Evolutionary conservation across 192 early-diverging fungal species (phyloP).

Genomic region (Jimgerdemannia flammicorona): DNA sequence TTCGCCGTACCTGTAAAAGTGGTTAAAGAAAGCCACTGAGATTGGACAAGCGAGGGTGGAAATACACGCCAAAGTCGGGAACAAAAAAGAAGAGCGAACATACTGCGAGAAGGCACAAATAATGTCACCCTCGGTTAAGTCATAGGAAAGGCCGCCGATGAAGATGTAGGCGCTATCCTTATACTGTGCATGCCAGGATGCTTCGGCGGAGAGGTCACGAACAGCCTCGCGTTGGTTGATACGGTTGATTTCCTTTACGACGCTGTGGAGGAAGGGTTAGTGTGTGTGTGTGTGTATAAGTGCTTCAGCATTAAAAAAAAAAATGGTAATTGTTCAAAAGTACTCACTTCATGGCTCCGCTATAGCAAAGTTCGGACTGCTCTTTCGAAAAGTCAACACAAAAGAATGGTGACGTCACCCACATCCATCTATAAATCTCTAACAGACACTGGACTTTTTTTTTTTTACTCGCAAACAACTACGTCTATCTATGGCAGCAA

Average conservation of each 20-base stretch:
- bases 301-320: neutral
- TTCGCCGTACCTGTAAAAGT: conserved; percentile 67
- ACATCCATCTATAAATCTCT: neutral
- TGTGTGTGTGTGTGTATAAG: neutral
- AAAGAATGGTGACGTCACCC: neutral
- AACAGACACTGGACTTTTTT: no score
- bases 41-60: no score
- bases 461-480: no score
- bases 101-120: conserved; percentile 93
- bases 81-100: conserved; percentile 17
- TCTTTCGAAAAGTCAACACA: neutral
- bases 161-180: conserved; percentile 89
- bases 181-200: conserved; percentile 91
- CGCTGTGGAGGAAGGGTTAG: conserved; percentile 39
- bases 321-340: neutral
- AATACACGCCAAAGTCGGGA: neutral
- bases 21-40: neutral
- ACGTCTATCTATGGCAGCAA: conserved; percentile 15
- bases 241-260: conserved; percentile 80
- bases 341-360: conserved; percentile 5
- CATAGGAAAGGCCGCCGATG: conserved; percentile 76
- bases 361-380: neutral
- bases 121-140: conserved; percentile 91
- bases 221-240: conserved; percentile 72
- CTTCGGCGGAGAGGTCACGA: conserved; percentile 46